These are phyloP conservation scores for Apiospora arundinis DNA, from an alignment of 2,329 filamentous ascomycete species.

Conservation along the genomic window DNA sequence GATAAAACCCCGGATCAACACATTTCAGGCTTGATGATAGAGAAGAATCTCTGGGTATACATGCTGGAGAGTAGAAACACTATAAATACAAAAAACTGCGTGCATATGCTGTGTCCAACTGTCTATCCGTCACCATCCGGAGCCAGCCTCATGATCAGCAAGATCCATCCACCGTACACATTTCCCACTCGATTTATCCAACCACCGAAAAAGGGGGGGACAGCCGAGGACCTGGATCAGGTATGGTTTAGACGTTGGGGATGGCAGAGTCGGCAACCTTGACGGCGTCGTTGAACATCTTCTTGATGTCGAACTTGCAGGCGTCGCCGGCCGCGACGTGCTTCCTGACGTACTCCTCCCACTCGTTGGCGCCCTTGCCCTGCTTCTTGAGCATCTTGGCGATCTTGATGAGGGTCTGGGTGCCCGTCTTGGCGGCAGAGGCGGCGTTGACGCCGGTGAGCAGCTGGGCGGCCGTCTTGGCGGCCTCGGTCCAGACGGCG, in stretches of 20 bases:
- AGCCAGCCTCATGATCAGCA: no score
- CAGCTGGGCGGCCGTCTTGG: slow-evolving; percentile 19
- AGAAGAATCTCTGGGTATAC: no score
- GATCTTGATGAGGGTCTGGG: slow-evolving; percentile 22
- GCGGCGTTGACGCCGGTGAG: background rate
- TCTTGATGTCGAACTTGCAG: slow-evolving; percentile 21
- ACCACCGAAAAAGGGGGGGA: no score
- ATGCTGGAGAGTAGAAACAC: no score
- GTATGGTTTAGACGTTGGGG: slow-evolving; percentile 7
- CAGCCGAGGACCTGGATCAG: background rate
- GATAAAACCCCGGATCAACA: no score
- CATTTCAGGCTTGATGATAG: no score
- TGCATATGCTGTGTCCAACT: no score
- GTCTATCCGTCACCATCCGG: no score
- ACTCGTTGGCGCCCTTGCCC: slow-evolving; percentile 21
- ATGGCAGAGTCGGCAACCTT: slow-evolving; percentile 9
- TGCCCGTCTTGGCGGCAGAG: background rate
- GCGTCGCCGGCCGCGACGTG: slow-evolving; percentile 19
- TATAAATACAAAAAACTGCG: no score
- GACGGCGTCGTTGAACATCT: slow-evolving; percentile 20
- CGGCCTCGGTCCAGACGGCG: slow-evolving; percentile 19
- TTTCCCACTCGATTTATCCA: background rate
- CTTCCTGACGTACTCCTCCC: slow-evolving; percentile 22
- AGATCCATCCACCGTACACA: no score
- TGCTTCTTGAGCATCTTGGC: slow-evolving; percentile 23